A percentile compares a stretch with the other conserved stretches of the same genome.
Evolutionary conservation across 2,329 filamentous ascomycete genomes (phyloP).

Genomic region (Eutypa lata): DNA sequence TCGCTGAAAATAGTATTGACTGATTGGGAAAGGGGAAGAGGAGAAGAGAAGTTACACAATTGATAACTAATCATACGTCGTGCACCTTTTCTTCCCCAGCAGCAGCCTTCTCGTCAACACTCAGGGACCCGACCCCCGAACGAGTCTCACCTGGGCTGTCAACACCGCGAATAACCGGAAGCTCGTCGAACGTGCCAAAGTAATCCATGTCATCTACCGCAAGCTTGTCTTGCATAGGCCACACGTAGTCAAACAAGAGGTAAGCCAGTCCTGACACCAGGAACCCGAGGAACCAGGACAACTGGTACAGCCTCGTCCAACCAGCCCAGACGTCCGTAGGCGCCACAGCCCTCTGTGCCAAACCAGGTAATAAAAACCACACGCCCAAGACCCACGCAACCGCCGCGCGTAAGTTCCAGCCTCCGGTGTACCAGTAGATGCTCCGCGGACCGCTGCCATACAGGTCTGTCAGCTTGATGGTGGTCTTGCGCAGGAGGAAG

Average conservation of each 20-base stretch:
- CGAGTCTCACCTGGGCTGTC: background rate
- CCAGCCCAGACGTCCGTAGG: slow-evolving; percentile 11
- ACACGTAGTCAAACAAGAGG: slow-evolving; percentile 13
- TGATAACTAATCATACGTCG: background rate
- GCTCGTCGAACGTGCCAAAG: slow-evolving; percentile 23
- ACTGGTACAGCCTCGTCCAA: slow-evolving; percentile 26
- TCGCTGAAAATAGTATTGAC: background rate
- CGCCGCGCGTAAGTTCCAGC: background rate
- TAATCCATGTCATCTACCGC: slow-evolving; percentile 24
- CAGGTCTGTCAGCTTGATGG: slow-evolving; percentile 31
- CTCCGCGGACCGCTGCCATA: no score
- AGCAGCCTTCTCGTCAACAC: background rate
- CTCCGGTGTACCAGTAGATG: no score
- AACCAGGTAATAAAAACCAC: slow-evolving; percentile 20
- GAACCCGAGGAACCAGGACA: slow-evolving; percentile 23
- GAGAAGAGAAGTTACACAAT: no score
- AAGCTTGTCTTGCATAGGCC: slow-evolving; percentile 14
- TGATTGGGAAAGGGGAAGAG: no score
- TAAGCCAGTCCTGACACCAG: slow-evolving; percentile 16
- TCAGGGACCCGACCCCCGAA: background rate
- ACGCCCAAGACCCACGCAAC: slow-evolving; percentile 15
- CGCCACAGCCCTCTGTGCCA: slow-evolving; percentile 17
- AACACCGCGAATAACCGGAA: background rate
- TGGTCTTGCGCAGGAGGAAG: slow-evolving; percentile 29
- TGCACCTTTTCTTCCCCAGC: background rate